phyloP scores from a whole-genome alignment of 352 stramenopile species.

The Blastocystis sp. region DNA sequence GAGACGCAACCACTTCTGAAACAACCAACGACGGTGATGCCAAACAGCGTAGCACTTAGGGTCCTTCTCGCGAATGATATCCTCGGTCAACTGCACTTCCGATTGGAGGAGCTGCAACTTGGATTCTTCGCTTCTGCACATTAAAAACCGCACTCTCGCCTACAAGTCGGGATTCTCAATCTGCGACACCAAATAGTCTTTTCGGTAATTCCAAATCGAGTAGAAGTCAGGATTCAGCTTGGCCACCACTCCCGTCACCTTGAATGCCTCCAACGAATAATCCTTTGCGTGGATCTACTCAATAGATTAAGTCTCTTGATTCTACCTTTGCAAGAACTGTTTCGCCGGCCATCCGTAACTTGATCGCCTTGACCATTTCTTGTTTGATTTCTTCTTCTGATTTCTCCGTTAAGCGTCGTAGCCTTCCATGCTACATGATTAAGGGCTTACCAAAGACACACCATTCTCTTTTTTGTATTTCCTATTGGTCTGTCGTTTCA shows the following conservation, averaged over 20 bases:
- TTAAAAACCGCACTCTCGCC: conserved; percentile 57
- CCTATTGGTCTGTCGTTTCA: not conserved
- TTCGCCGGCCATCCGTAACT: not conserved
- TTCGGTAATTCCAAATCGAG: conserved; percentile 87
- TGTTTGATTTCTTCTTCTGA: conserved; percentile 35
- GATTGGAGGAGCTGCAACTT: conserved; percentile 65
- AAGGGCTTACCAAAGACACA: not conserved
- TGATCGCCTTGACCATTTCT: conserved; percentile 24
- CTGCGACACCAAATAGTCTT: conserved; percentile 71
- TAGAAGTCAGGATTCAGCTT: conserved; percentile 88
- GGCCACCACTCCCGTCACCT: conserved; percentile 79
- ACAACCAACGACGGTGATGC: conserved; percentile 68
- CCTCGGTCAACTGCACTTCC: conserved; percentile 77
- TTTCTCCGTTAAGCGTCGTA: conserved; percentile 48
- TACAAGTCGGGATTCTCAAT: not conserved
- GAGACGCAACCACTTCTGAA: conserved; percentile 41
- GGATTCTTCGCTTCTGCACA: conserved; percentile 42
- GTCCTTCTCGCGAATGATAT: conserved; percentile 78
- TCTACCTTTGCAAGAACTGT: conserved; percentile 13
- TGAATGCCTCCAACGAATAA: conserved; percentile 62
- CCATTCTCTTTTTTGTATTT: conserved; percentile 15
- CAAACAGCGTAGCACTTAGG: conserved; percentile 88
- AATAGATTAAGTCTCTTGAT: not conserved
- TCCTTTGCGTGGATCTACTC: conserved; percentile 40
- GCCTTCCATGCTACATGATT: conserved; percentile 49